Evolutionary conservation across 805 yeast species (phyloP).

Genomic region (Diddensiella transvaalensis): DNA sequence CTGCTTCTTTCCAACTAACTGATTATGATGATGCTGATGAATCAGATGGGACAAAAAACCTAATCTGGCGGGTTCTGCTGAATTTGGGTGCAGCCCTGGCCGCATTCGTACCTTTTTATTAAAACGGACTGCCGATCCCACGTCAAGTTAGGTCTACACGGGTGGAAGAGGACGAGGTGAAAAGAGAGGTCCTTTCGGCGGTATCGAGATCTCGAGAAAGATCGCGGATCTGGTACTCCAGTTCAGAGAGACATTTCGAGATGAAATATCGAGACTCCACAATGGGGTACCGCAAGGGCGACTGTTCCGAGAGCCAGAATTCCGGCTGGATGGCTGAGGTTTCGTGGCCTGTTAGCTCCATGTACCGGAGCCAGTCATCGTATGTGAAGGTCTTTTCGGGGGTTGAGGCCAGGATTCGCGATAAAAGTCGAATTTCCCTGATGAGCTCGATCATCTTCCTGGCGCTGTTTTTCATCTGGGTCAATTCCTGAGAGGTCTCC

Average conservation of each 20-base stretch:
- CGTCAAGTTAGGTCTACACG: background rate
- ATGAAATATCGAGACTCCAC: slow-evolving; percentile 62
- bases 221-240: slow-evolving; percentile 18
- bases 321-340: slow-evolving; percentile 20
- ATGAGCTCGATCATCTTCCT: slow-evolving; percentile 9
- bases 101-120: background rate
- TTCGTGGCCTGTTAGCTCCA: slow-evolving; percentile 19
- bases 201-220: background rate
- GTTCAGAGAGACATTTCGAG: slow-evolving; percentile 18
- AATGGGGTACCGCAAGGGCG: slow-evolving; percentile 69
- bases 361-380: slow-evolving; percentile 50
- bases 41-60: too few relatives aligned
- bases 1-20: too few relatives aligned
- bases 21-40: too few relatives aligned
- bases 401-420: slow-evolving; percentile 13
- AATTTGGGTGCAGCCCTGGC: background rate
- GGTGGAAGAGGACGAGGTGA: background rate
- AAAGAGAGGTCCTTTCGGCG: background rate
- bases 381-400: slow-evolving; percentile 44
- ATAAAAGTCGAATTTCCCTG: slow-evolving; percentile 5
- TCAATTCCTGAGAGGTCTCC: background rate
- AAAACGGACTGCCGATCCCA: background rate
- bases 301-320: slow-evolving; percentile 62
- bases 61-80: too few relatives aligned
- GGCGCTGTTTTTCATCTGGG: background rate